Evolutionary conservation across 768 basidiomycete species (phyloP), one percentile per base, ranked within the genome.

Genomic region (Xerocomellus dryophilus): DNA sequence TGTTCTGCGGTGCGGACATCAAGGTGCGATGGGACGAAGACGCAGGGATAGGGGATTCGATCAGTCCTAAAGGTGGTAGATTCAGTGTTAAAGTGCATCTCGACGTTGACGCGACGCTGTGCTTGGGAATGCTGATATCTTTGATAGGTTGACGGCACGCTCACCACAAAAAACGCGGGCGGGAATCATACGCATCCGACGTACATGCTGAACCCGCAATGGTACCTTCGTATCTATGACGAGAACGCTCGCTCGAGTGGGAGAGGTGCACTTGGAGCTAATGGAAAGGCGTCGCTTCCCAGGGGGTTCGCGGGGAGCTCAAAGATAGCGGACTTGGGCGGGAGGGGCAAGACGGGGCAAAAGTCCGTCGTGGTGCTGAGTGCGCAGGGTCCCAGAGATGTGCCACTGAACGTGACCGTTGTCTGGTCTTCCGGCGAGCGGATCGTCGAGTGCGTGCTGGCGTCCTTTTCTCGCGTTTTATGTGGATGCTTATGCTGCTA

Each of bases 121-220:
- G 32, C 21, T 34, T 21, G 17, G 12, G 7, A 36, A 32, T 20
- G 10, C 48, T 59, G 9, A 64, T 48, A 21, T 39, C 46, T 35
- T 38, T 42, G 47, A 25, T 59, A 92, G 90, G 63, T 87, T 7
- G 73, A 80, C 0, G 88, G 84, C 8, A 63, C 73, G 0, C 77
- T 96, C 57, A 85, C 84, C 0, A 78, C 71, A 34, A 84, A 84
- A 59, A 91, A 83, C 27, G 81, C 90, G 0, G 96, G 96, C 0
- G 96, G 96, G 2, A 95, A 94, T 64, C 81, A 84, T 51, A 81
- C 82, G 5, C 76, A 84, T 59, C 83, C 90, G 1, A 86, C 88
- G 0, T 97, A 88, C 69, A 88, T 96, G 84, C 70, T 81, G 45
- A 98, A 98, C 65, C 95, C 95, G 0, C 93, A 97, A 64, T 98